phyloP scores from a whole-genome alignment of 2,329 filamentous ascomycete species.

The Aspergillus ustus region DNA sequence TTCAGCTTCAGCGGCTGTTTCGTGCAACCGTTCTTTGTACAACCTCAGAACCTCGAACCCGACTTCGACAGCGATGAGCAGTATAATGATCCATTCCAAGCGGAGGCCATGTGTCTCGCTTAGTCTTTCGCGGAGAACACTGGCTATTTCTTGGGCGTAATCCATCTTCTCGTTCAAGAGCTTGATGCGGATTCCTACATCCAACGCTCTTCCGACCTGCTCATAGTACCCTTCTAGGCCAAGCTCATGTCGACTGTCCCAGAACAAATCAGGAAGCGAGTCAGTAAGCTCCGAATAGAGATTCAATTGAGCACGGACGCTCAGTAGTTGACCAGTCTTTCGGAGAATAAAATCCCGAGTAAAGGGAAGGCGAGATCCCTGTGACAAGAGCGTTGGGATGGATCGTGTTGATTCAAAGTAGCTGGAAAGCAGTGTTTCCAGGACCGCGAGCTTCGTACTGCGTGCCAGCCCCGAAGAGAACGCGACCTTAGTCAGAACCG shows the following conservation, averaged over 20 bases:
- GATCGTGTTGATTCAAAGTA: conserved; percentile 87
- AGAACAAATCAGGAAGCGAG: conserved; percentile 92
- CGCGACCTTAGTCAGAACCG: conserved; percentile 87
- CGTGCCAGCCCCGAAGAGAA: conserved; percentile 93
- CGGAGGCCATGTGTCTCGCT: conserved; percentile 88
- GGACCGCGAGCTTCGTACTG: conserved; percentile 89
- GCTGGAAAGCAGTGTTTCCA: conserved; percentile 78
- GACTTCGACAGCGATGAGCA: conserved; percentile 90
- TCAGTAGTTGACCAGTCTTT: conserved; percentile 90
- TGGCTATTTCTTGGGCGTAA: conserved; percentile 94
- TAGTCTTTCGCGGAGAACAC: conserved; percentile 81
- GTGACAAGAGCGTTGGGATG: conserved; percentile 78
- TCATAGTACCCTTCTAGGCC: conserved; percentile 95
- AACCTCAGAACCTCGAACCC: conserved; percentile 80
- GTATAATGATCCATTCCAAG: conserved; percentile 94
- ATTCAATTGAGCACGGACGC: conserved; percentile 88
- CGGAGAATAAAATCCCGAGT: conserved; percentile 80
- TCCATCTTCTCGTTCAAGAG: conserved; percentile 96
- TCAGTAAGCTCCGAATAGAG: conserved; percentile 97
- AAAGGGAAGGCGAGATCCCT: conserved; percentile 66
- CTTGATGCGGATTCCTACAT: conserved; percentile 89
- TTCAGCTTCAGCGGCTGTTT: conserved; percentile 33
- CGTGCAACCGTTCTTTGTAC: conserved; percentile 63
- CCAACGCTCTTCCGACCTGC: conserved; percentile 84
- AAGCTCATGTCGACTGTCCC: conserved; percentile 88